phyloP scores from a whole-genome alignment of 176 grass and related monocot species.

The Poa pratensis region DNA sequence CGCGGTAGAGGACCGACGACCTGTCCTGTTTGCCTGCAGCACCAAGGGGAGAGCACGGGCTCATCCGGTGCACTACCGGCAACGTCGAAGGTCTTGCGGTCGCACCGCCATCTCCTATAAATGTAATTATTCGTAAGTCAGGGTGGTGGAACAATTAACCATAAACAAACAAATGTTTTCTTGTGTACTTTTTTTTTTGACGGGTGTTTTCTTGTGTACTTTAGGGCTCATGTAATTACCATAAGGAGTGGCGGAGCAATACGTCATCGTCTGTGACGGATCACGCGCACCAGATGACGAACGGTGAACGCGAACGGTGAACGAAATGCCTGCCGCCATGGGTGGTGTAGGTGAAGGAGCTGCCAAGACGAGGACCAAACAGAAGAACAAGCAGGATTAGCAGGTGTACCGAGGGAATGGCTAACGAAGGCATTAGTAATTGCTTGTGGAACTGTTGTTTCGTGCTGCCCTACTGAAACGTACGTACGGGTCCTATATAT shows the following conservation, averaged over 20 bases:
- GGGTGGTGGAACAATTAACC: background rate
- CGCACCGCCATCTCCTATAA: background rate
- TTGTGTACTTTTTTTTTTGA: background rate
- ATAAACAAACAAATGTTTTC: no score
- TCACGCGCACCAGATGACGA: background rate
- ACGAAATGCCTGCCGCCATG: background rate
- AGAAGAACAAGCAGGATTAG: background rate
- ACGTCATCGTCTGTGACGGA: background rate
- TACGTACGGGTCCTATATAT: background rate
- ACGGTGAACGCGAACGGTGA: background rate
- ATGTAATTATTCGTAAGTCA: background rate
- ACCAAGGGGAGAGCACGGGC: slow-evolving; percentile 15
- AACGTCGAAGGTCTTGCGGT: background rate
- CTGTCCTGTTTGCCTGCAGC: background rate
- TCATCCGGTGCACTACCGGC: slow-evolving; percentile 33
- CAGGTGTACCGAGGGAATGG: background rate
- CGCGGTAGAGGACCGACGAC: background rate
- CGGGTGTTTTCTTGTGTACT: background rate
- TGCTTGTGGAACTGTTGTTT: background rate
- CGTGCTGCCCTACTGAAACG: background rate
- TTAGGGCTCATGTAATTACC: background rate
- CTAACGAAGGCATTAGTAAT: background rate
- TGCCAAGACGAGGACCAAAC: background rate
- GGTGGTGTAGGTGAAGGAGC: background rate
- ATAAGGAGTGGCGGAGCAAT: background rate